Evolutionary conservation across 345 rosid species (phyloP), one percentile per base, ranked within the genome.

Genomic region (Salix exigua): DNA sequence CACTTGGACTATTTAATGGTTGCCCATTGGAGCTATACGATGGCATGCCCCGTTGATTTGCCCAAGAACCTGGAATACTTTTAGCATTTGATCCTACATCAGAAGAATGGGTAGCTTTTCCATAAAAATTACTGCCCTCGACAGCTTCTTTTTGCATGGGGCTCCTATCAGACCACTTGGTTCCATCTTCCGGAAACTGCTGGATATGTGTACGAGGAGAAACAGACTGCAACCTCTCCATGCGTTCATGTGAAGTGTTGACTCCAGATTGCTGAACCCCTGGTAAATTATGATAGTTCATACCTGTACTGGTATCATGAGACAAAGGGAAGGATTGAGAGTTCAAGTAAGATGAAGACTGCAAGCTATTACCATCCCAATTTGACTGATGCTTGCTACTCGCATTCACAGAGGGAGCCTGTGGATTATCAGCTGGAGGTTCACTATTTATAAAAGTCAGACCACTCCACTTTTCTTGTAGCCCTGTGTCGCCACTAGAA

Each of bases 401-500:
- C 17, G 82, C 84, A 75, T 66, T 79, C 26, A 11, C 5, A 75
- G 77, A 48, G 42, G 77, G 66, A 69, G 75, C 38, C 62, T 78
- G 87, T 67, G 77, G 88, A 77, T 79, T 80, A 40, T 73, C 69
- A 53, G 71, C 75, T 33, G 82, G 40, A 51, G 75, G 82, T 51
- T 87, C 88, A 23, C 86, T 69, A 64, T 78, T 80, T 65, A 70
- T 88, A 70, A 81, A 44, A 68, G 83, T 76, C 75, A 82, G 69
- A 72, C 92, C 86, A 84, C 83, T 81, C 91, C 91, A 86, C 80
- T 88, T 90, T 80, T 89, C 96, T 51, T 87, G 90, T 58, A 71
- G 18, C 53, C 87, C 89, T 37, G 80, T 75, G 68, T 89, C 91
- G 72, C 82, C 84, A 60, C 83, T 88, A 68, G 96, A 88, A 78